Evolutionary conservation across 805 yeast species (phyloP).

Genomic region (Alloascoidea africana): DNA sequence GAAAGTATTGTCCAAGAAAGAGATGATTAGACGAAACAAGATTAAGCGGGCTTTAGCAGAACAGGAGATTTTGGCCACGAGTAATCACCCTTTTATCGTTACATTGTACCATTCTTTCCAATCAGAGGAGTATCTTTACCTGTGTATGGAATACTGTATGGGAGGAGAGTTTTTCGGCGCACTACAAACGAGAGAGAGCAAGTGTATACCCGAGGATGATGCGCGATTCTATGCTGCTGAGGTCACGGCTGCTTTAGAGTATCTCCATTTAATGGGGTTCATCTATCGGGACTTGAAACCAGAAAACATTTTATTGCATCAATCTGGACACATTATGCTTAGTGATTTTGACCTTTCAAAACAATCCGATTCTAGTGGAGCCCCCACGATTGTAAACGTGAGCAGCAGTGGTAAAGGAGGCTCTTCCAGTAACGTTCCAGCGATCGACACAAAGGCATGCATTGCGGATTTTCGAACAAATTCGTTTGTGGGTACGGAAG

Average conservation of each 20-base stretch:
- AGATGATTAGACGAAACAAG: conserved; percentile 90
- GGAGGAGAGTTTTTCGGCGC: conserved; percentile 99
- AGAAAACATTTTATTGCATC: conserved; percentile 86
- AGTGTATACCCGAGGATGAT: conserved; percentile 75
- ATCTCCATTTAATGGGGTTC: conserved; percentile 91
- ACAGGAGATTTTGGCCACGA: conserved; percentile 89
- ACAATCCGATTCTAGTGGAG: conserved; percentile 63
- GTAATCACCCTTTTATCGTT: conserved; percentile 94
- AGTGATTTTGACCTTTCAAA: conserved; percentile 93
- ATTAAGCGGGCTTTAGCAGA: conserved; percentile 92
- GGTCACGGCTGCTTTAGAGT: conserved; percentile 93
- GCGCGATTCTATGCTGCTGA: conserved; percentile 94
- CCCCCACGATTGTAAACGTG: conserved; percentile 47
- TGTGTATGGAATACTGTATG: conserved; percentile 98
- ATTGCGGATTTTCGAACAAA: conserved; percentile 94
- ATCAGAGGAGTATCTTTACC: conserved; percentile 75
- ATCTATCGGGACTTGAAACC: conserved; percentile 95
- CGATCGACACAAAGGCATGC: conserved; percentile 86
- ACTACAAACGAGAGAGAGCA: conserved; percentile 75
- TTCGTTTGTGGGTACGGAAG: conserved; percentile 98
- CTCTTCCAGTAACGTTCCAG: conserved; percentile 29
- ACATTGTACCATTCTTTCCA: conserved; percentile 94
- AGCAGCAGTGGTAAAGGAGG: conserved; percentile 12
- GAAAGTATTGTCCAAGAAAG: conserved; percentile 81
- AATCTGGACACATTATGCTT: conserved; percentile 95